Evolutionary conservation across 129 eudicot genomes (phyloP).

Genomic region (Solidago caesia): DNA sequence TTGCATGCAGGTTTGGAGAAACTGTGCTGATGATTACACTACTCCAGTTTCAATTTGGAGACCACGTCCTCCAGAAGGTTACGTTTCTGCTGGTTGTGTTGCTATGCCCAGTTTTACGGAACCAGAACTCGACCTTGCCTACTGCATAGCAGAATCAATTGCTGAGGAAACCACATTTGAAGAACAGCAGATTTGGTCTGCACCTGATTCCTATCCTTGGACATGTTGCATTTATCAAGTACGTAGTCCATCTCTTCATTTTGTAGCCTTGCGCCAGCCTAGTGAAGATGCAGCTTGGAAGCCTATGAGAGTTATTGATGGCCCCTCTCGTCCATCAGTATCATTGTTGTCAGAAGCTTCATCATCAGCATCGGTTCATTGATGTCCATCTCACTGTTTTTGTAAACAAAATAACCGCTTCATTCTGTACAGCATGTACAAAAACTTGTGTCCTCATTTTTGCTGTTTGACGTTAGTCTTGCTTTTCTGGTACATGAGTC

Average conservation of each 20-base stretch:
- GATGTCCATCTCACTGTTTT: background rate
- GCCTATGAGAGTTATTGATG: slow-evolving; percentile 67
- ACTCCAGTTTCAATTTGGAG: slow-evolving; percentile 82
- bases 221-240: slow-evolving; percentile 85
- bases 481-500: slow-evolving; percentile 10
- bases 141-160: slow-evolving; percentile 64
- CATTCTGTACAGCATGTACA: slow-evolving; percentile 12
- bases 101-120: slow-evolving; percentile 62
- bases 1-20: slow-evolving; percentile 86
- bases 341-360: slow-evolving; percentile 29
- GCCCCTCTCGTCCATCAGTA: slow-evolving; percentile 15
- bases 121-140: slow-evolving; percentile 53
- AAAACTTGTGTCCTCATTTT: background rate
- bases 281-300: slow-evolving; percentile 73
- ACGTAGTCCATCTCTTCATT: slow-evolving; percentile 80
- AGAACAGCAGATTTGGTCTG: slow-evolving; percentile 82
- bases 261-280: slow-evolving; percentile 79
- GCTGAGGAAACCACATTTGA: slow-evolving; percentile 73
- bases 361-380: slow-evolving; percentile 24
- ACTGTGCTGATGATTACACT: slow-evolving; percentile 74
- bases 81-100: slow-evolving; percentile 74
- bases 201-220: slow-evolving; percentile 96
- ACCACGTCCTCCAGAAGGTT: slow-evolving; percentile 93
- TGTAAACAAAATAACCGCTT: background rate
- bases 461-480: background rate